These are phyloP conservation scores for Nemophila menziesii DNA, from an alignment of 257 asterid genomes.

Conservation along the genomic window DNA sequence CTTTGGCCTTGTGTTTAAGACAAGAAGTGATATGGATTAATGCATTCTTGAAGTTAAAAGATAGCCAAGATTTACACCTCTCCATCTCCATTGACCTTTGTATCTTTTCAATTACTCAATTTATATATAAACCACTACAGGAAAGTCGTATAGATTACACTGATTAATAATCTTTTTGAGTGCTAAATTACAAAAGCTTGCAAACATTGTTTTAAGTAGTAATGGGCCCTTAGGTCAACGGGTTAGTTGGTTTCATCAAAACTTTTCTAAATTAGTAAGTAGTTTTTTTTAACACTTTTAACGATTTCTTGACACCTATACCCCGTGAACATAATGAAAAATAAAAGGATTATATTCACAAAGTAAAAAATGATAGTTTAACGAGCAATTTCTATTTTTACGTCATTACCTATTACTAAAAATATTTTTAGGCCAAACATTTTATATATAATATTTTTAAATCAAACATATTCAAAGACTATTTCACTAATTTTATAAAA, in stretches of 20 bases:
- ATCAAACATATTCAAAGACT: no score
- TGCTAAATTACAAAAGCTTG: conserved; percentile 14
- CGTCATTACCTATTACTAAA: no score
- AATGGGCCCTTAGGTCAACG: conserved; percentile 42
- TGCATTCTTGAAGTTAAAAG: conserved; percentile 33
- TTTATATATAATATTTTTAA: no score
- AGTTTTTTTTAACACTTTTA: conserved; percentile 1
- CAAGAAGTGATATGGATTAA: conserved; percentile 22
- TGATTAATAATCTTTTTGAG: not conserved
- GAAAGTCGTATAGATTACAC: not conserved
- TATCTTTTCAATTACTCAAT: conserved; percentile 8
- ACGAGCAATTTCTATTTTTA: no score
- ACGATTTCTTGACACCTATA: no score
- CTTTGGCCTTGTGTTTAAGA: conserved; percentile 29
- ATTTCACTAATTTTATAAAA: no score
- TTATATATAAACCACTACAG: conserved; percentile 13
- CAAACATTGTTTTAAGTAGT: conserved; percentile 7
- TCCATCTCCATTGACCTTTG: conserved; percentile 23
- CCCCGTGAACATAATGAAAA: no score
- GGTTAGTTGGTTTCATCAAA: conserved; percentile 28
- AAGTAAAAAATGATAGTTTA: no score
- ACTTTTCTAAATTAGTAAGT: conserved; percentile 11
- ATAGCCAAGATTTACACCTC: conserved; percentile 26
- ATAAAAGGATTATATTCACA: no score
- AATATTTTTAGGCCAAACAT: no score